phyloP scores from a whole-genome alignment of 768 basidiomycete species.

The Boletus barrowsii region DNA sequence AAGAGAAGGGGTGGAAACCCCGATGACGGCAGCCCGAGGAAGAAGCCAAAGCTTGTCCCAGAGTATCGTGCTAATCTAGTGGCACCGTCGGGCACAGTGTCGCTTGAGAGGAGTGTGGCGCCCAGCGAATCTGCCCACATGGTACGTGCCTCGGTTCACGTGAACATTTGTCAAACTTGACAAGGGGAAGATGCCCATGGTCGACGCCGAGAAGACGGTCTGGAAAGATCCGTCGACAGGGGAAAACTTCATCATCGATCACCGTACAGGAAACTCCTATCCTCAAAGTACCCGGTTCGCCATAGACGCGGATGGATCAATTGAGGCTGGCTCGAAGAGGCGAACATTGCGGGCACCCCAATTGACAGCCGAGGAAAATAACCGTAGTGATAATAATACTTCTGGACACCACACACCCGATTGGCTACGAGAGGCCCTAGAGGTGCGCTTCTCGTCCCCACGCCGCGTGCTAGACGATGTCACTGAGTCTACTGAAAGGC shows the following conservation, averaged over 20 bases:
- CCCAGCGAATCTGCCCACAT: slow-evolving; percentile 10
- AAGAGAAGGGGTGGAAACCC: slow-evolving; percentile 8
- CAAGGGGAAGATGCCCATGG: slow-evolving; percentile 22
- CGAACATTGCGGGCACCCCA: slow-evolving; percentile 12
- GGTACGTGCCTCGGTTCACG: slow-evolving; percentile 18
- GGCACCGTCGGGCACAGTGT: slow-evolving; percentile 1
- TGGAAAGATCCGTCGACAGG: slow-evolving; percentile 69
- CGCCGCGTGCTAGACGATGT: neutral
- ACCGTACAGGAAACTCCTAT: slow-evolving; percentile 68
- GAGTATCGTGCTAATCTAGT: slow-evolving; percentile 11
- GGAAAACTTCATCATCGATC: slow-evolving; percentile 57
- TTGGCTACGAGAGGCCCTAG: slow-evolving; percentile 64
- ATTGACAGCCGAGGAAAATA: slow-evolving; percentile 1
- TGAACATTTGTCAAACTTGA: neutral
- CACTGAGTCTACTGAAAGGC: slow-evolving; percentile 36
- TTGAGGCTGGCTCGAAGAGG: slow-evolving; percentile 9
- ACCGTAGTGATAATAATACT: slow-evolving; percentile 5
- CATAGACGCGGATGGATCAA: slow-evolving; percentile 7
- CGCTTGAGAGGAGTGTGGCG: slow-evolving; percentile 8
- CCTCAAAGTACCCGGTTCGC: slow-evolving; percentile 24
- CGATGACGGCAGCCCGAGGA: slow-evolving; percentile 40
- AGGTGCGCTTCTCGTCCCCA: slow-evolving; percentile 38
- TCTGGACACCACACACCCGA: slow-evolving; percentile 39
- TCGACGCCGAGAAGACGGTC: slow-evolving; percentile 27
- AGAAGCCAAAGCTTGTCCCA: slow-evolving; percentile 45